Base-by-base conservation (phyloP, 306 rosid species). In the Vicia villosa region DNA sequence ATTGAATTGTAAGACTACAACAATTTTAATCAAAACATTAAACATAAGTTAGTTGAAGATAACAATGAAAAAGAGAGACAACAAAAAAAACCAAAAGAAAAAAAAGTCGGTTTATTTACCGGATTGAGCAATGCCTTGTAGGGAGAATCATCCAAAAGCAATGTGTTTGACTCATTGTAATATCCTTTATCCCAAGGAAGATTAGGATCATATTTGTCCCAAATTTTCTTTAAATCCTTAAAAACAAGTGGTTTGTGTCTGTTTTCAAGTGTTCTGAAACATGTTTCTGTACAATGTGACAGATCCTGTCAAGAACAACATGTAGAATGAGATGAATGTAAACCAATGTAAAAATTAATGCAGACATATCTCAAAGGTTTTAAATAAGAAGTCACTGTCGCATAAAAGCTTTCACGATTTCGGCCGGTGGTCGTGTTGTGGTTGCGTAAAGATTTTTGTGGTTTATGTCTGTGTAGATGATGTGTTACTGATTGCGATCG, bases 61-160 rank as follows among this genome's bases (percentile, higher is more conserved):
- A 17, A 47, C 8, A n/a, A 10, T 11, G 14, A 50, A 51, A 66
- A 74, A 11, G 43, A 6, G 38, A 34, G 38, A 34, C 38, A 54
- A 66, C 4, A 8, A 16, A 56, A 21, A 63, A 10, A n/a, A n/a
- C n/a, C n/a, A n/a, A n/a, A 5, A 2, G 14, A 14, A 56, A 2
- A 10, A 21, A 8, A 3, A 8, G 3, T 16, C 16, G 4, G 57
- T 21, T 54, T 24, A 57, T 78, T 83, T 81, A 88, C 95, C 16
- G 96, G 95, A 77, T 92, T 92, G 71, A 87, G 88, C 64, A 89
- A 74, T 19, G 95, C 89, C 77, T 92, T 92, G 81, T 89, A 85
- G 0, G 96, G 98, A 63, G 98, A 92, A 79, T 92, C 98, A 78
- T 92, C 98, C 86, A 92, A 52, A 62, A 92, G 72, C 73, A 89